Evolutionary conservation across 805 yeast genomes (phyloP), one percentile per base, ranked within the genome.

Genomic region (Tetrapisispora phaffii): DNA sequence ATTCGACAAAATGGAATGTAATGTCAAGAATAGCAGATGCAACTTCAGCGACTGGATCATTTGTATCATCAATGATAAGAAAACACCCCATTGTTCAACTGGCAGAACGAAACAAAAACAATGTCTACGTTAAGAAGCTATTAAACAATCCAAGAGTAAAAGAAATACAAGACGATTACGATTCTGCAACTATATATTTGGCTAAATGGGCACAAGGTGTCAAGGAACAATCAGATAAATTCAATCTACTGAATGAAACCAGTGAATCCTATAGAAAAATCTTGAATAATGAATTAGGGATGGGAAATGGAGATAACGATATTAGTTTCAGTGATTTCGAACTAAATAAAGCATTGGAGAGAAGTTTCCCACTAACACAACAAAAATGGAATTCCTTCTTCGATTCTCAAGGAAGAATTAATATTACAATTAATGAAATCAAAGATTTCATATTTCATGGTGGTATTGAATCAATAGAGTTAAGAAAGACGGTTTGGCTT

Each of bases 181-280:
- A 89, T 58, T 80, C 90, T 42, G 97, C 97, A 0, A 75, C 89
- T 44, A 83, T 88, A 4, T 90, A 87, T 61, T 70, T 90, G 47
- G 97, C 97, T 4, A 89, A 88, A 67, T 93, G 97, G 97, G 97
- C 97, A 0, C 74, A 86, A 54, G 86, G 86, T 24, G 93, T 93
- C 9, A 93, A 90, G 54, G 89, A 88, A 55, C 95, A 90, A 61
- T 93, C 96, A 1, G 88, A 79, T 52, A 75, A 77, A 45, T 63
- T 71, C 46, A 55, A 67, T 62, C 48, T 60, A 19, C 42, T 41
- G 71, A 76, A 48, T 65, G 77, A 48, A 68, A 70, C 80, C 45
- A 80, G 79, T 53, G 78, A 77, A n/a, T 69, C 77, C 16, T 80
- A 80, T 51, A 64, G 72, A 37, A 73, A 72, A 26, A 59, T 76